Percentiles rank a stretch among this genome's conserved stretches.
These are phyloP conservation scores for Erodium texanum DNA, from an alignment of 441 rosid genomes.

Conservation along the genomic window DNA sequence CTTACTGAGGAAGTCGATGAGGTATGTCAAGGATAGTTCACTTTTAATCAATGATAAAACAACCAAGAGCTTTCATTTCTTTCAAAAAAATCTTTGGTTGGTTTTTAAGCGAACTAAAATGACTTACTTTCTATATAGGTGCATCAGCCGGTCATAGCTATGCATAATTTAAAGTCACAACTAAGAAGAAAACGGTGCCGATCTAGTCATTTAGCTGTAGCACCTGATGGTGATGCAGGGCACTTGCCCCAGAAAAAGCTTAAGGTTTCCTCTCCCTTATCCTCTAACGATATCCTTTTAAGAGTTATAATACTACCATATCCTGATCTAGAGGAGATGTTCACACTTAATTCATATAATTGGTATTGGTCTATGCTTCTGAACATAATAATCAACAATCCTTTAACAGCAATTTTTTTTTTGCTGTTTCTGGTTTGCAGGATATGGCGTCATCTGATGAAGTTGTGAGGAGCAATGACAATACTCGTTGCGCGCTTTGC, in stretches of 20 bases:
- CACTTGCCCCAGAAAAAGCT: conserved; percentile 23
- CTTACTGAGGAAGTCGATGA: conserved; percentile 42
- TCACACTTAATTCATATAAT: conserved; percentile 8
- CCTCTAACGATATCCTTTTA: conserved; percentile 17
- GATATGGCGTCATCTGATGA: no score
- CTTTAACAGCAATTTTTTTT: not conserved
- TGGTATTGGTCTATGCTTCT: not conserved
- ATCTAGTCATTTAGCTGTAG: not conserved
- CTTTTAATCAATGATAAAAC: not conserved
- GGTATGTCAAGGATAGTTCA: conserved; percentile 24
- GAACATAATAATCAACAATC: not conserved
- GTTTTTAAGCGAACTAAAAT: not conserved
- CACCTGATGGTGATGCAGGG: conserved; percentile 14
- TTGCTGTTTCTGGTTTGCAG: no score
- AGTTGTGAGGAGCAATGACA: no score
- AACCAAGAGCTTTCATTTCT: not conserved
- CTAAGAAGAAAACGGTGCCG: conserved; percentile 24
- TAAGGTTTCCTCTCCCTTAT: conserved; percentile 28
- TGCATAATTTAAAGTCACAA: conserved; percentile 24
- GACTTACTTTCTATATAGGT: conserved; percentile 26
- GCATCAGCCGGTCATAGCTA: conserved; percentile 36
- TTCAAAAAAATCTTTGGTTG: not conserved
- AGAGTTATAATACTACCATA: conserved; percentile 17
- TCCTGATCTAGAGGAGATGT: conserved; percentile 29
- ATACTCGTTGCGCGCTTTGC: conserved; percentile 13